A percentile compares a stretch with the other conserved stretches of the same genome.
Conservation (phyloP, 345 rosid species). For the Bruguiera sexangula region DNA sequence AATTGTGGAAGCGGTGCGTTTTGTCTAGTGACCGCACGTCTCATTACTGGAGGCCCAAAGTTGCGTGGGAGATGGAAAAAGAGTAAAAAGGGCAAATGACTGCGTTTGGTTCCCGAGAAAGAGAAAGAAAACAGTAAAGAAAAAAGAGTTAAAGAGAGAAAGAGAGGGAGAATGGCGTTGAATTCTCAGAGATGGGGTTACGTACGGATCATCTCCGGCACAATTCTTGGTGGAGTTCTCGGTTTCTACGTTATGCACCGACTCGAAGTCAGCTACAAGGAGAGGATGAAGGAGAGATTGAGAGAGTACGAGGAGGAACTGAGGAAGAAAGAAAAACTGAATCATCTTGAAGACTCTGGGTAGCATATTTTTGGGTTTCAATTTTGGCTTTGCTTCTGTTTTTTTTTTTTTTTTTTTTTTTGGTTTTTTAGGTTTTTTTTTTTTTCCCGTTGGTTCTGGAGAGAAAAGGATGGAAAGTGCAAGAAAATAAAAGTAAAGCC, state of each 20-base stretch:
- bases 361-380: constrained; percentile 2
- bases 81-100: background rate
- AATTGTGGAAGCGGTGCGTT: no score
- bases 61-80: no score
- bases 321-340: constrained; percentile 43
- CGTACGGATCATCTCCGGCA: constrained; percentile 69
- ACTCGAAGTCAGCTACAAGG: constrained; percentile 70
- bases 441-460: no score
- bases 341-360: constrained; percentile 52
- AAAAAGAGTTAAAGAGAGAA: background rate
- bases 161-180: constrained; percentile 37
- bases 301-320: constrained; percentile 58
- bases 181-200: constrained; percentile 64
- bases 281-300: constrained; percentile 75
- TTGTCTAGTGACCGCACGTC: no score
- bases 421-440: no score
- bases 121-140: background rate
- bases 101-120: background rate
- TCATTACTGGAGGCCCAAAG: no score
- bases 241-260: constrained; percentile 94
- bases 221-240: constrained; percentile 65
- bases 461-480: no score
- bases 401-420: background rate
- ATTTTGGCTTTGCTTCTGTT: background rate
- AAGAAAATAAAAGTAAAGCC: no score